Conservation (phyloP, 257 asterid genomes). For the Solanum gracilifrons region DNA sequence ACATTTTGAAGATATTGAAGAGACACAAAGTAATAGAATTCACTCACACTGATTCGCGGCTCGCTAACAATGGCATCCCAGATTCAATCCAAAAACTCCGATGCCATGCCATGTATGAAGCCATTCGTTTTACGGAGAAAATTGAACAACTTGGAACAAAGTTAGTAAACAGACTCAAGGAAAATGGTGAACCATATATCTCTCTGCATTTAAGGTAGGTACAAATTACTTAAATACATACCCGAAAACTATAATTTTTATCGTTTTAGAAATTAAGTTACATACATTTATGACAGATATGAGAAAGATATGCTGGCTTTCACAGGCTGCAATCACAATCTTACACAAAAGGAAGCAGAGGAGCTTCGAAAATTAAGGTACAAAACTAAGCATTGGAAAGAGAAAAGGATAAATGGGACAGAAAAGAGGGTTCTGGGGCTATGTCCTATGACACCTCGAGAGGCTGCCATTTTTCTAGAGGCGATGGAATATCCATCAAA, state of each 20-base stretch:
- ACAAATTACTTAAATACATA: not conserved
- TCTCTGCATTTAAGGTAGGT: slow-evolving; percentile 34
- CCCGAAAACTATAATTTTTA: not conserved
- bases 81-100: slow-evolving; percentile 25
- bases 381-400: slow-evolving; percentile 26
- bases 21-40: slow-evolving; percentile 17
- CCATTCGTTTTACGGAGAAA: slow-evolving; percentile 16
- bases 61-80: slow-evolving; percentile 27
- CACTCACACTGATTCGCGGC: slow-evolving; percentile 25
- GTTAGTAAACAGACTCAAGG: slow-evolving; percentile 19
- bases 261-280: not conserved
- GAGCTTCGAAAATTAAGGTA: slow-evolving; percentile 19
- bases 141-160: slow-evolving; percentile 18
- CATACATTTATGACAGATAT: slow-evolving; percentile 12
- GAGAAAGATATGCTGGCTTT: slow-evolving; percentile 44
- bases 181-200: slow-evolving; percentile 13
- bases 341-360: slow-evolving; percentile 8
- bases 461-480: slow-evolving; percentile 28
- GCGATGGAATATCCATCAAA: slow-evolving; percentile 23
- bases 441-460: slow-evolving; percentile 40
- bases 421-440: slow-evolving; percentile 13
- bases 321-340: slow-evolving; percentile 39
- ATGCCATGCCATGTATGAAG: slow-evolving; percentile 34
- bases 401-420: slow-evolving; percentile 26
- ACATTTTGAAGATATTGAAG: slow-evolving; percentile 11